Base-by-base conservation (phyloP, 495 filamentous ascomycete genomes). In the Bombardia bombarda region DNA sequence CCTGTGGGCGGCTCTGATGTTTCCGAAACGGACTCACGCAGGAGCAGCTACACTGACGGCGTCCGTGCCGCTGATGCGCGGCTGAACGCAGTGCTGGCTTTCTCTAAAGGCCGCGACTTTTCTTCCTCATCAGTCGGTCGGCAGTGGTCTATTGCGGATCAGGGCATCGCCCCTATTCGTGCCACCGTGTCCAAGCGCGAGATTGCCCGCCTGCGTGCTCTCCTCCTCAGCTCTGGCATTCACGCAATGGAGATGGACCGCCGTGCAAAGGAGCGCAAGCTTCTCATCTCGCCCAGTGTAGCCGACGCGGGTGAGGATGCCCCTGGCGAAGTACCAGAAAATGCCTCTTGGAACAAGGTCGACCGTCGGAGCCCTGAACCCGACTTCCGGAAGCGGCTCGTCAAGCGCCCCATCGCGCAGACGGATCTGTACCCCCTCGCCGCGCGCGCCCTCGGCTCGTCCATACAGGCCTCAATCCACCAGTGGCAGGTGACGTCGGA, bases 191-290 rank as follows among this genome's bases (percentile, higher is more conserved):
- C 72, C 7, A 79, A 77, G 46, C 73, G 75, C 10, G 88, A 95
- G 51, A 74, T 92, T 16, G 85, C 84, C 38, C 79, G 86, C 31
- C 74, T 84, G 2, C 70, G 77, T 41, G 75, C 87, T 2, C 69
- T 93, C 1, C 74, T 94, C 21, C 69, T 95, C 24, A 86, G 82
- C 45, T 83, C 86, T 0, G 89, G 88, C 33, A 80, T 94, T 57
- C 90, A 90, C 61, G 89, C 89, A 1, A 76, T 79, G 46, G 85
- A 88, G 53, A 84, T 95, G 43, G 68, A 71, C 30, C 75, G 80
- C 9, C 74, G 82, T 35, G 80, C 83, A 14, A 66, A 80, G 30
- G 70, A 69, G 23, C 55, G 49, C n/a, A 54, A 49, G 5, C 48
- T 59, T 7, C 41, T 61, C 6, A 47, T 55, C 43, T 37, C 46